A percentile compares a stretch with the other conserved stretches of the same genome.
Conservation (phyloP, 352 stramenopile species). For the Pythium periplocum region DNA sequence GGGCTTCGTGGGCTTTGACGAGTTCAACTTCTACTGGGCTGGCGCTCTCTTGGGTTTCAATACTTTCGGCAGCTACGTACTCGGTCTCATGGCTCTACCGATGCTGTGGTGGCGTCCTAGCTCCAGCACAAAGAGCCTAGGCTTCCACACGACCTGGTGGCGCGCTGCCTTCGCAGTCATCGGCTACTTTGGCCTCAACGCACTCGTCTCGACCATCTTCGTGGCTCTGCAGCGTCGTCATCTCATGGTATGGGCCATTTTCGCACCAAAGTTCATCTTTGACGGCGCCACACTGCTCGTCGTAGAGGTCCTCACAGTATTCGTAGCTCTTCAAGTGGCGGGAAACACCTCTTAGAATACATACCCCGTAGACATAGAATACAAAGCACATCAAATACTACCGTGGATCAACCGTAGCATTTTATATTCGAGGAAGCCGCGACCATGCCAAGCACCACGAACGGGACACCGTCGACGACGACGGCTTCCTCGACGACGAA, state of each 20-base stretch:
- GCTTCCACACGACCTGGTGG: slow-evolving; percentile 3
- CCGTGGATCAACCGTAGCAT: neutral
- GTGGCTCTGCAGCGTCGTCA: slow-evolving; percentile 82
- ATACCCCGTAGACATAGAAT: slow-evolving; percentile 9
- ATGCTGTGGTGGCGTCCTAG: too few relatives aligned
- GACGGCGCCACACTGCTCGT: slow-evolving; percentile 62
- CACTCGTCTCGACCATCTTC: slow-evolving; percentile 76
- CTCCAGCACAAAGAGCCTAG: too few relatives aligned
- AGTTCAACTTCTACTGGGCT: slow-evolving; percentile 75
- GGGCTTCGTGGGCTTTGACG: slow-evolving; percentile 85
- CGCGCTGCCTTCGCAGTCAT: slow-evolving; percentile 19
- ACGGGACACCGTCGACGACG: slow-evolving; percentile 9
- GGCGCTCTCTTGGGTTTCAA: slow-evolving; percentile 82
- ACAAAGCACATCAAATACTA: neutral
- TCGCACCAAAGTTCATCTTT: slow-evolving; percentile 89
- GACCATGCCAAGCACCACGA: slow-evolving; percentile 13
- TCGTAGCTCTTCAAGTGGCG: too few relatives aligned
- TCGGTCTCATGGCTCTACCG: slow-evolving; percentile 36
- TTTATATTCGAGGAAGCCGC: slow-evolving; percentile 2
- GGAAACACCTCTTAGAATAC: neutral
- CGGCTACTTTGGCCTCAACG: slow-evolving; percentile 48
- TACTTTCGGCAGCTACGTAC: slow-evolving; percentile 74
- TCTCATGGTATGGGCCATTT: slow-evolving; percentile 92
- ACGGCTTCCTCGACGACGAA: neutral
- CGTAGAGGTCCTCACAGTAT: slow-evolving; percentile 21